Percentiles rank a stretch among this genome's conserved stretches.
Evolutionary conservation across 495 filamentous ascomycete species (phyloP).

Genomic region (Wilcoxina mikolae): DNA sequence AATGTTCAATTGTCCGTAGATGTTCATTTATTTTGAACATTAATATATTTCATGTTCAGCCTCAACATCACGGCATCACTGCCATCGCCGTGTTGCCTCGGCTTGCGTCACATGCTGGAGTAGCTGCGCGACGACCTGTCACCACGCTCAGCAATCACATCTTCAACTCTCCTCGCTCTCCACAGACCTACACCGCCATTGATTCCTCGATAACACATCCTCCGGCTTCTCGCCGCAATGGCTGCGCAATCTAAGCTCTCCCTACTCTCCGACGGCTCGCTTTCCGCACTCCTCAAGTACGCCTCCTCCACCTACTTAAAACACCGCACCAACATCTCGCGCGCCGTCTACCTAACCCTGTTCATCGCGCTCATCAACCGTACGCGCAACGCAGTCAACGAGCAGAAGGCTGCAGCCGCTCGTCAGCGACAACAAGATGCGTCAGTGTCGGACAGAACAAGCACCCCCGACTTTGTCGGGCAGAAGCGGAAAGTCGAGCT

Average conservation of each 20-base stretch:
- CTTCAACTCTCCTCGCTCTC: not conserved
- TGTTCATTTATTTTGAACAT: too few species aligned
- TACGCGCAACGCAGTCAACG: slow-evolving; percentile 75
- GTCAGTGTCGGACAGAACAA: slow-evolving; percentile 27
- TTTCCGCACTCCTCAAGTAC: slow-evolving; percentile 58
- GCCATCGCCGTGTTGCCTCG: too few species aligned
- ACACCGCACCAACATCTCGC: slow-evolving; percentile 79
- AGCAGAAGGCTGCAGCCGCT: slow-evolving; percentile 75
- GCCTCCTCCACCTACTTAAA: slow-evolving; percentile 63
- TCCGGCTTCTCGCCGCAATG: slow-evolving; percentile 37
- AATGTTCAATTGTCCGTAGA: too few species aligned
- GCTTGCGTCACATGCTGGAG: too few species aligned
- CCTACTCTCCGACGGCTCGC: slow-evolving; percentile 45
- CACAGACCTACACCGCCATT: not conserved
- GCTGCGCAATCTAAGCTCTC: slow-evolving; percentile 66
- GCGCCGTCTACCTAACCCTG: slow-evolving; percentile 81
- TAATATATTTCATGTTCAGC: too few species aligned
- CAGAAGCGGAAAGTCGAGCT: slow-evolving; percentile 70
- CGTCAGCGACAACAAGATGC: slow-evolving; percentile 48
- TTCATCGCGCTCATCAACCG: slow-evolving; percentile 78
- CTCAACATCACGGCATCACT: too few species aligned
- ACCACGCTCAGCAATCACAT: too few species aligned
- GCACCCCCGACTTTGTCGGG: slow-evolving; percentile 25
- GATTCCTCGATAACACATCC: not conserved
- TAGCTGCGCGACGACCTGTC: too few species aligned